Evolutionary conservation across 164 flowering plant genomes (phyloP).

Genomic region (Paratinospora sagittata): DNA sequence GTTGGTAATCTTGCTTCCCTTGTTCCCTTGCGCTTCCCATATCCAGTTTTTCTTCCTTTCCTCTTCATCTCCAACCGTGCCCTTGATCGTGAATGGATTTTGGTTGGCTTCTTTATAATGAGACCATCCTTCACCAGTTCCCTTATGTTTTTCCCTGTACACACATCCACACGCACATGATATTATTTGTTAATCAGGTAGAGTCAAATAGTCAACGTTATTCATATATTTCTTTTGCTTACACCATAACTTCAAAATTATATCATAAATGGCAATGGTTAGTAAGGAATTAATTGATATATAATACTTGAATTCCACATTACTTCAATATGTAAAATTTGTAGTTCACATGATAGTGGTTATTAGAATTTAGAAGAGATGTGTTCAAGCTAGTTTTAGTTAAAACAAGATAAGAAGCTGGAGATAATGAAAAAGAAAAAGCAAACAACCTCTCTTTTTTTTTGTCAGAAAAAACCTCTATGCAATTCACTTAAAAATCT

Average conservation of each 20-base stretch:
- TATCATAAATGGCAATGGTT: too few relatives aligned
- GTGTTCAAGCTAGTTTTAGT: too few relatives aligned
- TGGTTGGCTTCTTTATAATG: slow-evolving; percentile 33
- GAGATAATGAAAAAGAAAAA: too few relatives aligned
- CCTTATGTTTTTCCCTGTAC: slow-evolving; percentile 31
- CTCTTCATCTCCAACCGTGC: slow-evolving; percentile 37
- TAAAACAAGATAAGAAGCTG: too few relatives aligned
- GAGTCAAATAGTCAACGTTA: not conserved
- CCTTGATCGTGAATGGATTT: slow-evolving; percentile 34
- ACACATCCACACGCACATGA: not conserved
- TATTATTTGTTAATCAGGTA: not conserved
- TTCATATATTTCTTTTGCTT: not conserved
- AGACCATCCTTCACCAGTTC: slow-evolving; percentile 33
- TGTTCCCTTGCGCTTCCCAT: slow-evolving; percentile 42
- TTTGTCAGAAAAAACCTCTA: too few relatives aligned
- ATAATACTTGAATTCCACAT: too few relatives aligned
- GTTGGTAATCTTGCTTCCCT: slow-evolving; percentile 41
- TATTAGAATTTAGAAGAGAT: too few relatives aligned
- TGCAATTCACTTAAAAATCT: too few relatives aligned
- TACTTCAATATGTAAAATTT: too few relatives aligned
- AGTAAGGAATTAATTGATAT: too few relatives aligned
- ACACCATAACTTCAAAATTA: not conserved
- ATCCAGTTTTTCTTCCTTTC: slow-evolving; percentile 36
- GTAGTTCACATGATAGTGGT: too few relatives aligned
- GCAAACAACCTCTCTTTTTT: too few relatives aligned